Conservation (phyloP, 805 yeast genomes). For the Pichia paraexigua region DNA sequence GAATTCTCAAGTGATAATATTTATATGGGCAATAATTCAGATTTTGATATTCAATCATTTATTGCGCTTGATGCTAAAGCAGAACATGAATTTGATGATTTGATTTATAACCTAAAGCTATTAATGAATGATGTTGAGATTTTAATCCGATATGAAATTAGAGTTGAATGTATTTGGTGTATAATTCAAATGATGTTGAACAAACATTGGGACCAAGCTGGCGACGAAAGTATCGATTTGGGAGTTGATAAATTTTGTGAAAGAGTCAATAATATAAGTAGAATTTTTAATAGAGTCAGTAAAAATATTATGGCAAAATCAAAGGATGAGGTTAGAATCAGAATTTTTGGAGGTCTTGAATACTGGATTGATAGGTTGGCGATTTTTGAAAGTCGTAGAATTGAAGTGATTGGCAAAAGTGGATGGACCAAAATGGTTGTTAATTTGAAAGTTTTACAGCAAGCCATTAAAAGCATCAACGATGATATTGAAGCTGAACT, state of each 20-base stretch:
- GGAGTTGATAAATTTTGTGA: constrained; percentile 14
- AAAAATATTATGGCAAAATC: constrained; percentile 4
- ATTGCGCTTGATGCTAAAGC: constrained; percentile 24
- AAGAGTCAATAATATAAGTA: constrained; percentile 8
- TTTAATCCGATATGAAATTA: constrained; percentile 49
- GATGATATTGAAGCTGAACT: constrained; percentile 3
- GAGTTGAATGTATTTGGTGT: constrained; percentile 22
- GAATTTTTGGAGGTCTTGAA: constrained; percentile 13
- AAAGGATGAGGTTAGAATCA: constrained; percentile 6
- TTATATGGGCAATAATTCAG: neutral
- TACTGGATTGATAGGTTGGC: constrained; percentile 40
- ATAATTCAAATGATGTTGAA: constrained; percentile 10
- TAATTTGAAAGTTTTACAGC: constrained; percentile 61
- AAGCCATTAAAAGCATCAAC: constrained; percentile 52
- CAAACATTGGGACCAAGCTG: constrained; percentile 6
- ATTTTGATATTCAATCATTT: constrained; percentile 8
- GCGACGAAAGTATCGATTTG: constrained; percentile 11
- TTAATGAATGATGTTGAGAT: constrained; percentile 35
- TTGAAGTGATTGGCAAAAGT: constrained; percentile 43
- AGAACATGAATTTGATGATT: constrained; percentile 30
- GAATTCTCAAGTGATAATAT: neutral
- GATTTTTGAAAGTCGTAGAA: constrained; percentile 43
- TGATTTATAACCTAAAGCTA: constrained; percentile 28
- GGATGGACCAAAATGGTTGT: constrained; percentile 54
- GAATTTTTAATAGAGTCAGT: constrained; percentile 10